Base-by-base conservation (phyloP, 257 asterid genomes). In the Cordia subcordata region DNA sequence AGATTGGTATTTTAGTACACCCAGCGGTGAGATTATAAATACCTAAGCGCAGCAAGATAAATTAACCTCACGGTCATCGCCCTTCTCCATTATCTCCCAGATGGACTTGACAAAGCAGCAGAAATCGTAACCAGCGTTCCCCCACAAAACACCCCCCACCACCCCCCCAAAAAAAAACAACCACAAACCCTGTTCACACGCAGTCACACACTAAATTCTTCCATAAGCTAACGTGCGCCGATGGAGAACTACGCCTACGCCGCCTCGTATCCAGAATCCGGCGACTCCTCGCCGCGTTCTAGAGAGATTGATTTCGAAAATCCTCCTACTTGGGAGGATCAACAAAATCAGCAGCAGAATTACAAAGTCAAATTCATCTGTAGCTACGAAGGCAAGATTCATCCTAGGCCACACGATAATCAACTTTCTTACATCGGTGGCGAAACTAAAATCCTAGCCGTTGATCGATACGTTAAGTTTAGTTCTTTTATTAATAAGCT, bases 321-420 rank as follows among this genome's bases (percentile, higher is more conserved):
- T 22, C 75, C 89, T 22, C 65, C 92, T 14, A 82, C 94, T 22
- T 85, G 93, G 96, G 96, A 88, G 65, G 96, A 87, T 13, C 87
- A 78, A 59, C 67, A 75, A 51, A 79, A 70, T 33, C 84, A 64
- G 2, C 81, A 83, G 19, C 16, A 76, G 1, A 71, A 70, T 54
- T 82, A 70, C 53, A 86, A 72, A 47, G 95, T 86, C 50, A 93
- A 93, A 76, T 85, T 93, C 65, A 78, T 93, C 94, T 93, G 99
- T 73, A 93, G 99, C 54, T 89, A 86, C 50, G 99, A 94, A 5
- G 99, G 99, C 19, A 93, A 86, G 74, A 89, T 93, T 56, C 86
- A 82, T 44, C 97, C 99, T 8, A 85, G 97, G 13, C 94, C 97
- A 1, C 88, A 86, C 78, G 99, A 89, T 56, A 86, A 89, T 60